Conservation (phyloP, 1,284 basidiomycete genomes). For the Apiotrichum mycotoxinovorans region DNA sequence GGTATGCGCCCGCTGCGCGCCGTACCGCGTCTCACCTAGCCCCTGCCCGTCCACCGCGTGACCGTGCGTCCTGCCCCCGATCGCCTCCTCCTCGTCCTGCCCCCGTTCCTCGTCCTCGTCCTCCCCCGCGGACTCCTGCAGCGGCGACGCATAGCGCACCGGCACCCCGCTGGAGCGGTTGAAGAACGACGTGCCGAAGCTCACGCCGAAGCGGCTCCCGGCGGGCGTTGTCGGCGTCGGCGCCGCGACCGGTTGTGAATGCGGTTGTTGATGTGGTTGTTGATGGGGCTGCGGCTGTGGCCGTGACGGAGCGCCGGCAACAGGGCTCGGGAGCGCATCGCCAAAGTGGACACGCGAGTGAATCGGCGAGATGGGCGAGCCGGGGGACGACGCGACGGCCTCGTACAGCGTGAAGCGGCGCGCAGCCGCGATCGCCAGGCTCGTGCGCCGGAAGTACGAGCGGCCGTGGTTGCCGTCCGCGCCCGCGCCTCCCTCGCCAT, state of each 20-base stretch:
- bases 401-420: conserved; percentile 17
- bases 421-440: conserved; percentile 23
- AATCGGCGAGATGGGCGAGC: not conserved
- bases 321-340: not conserved
- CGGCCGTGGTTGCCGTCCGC: not conserved
- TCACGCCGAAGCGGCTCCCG: not conserved
- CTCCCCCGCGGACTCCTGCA: not conserved
- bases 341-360: not conserved
- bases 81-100: not conserved
- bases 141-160: not conserved
- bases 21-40: no score
- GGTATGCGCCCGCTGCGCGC: no score
- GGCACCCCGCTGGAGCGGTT: not conserved
- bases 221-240: not conserved
- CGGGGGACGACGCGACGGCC: not conserved
- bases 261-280: no score
- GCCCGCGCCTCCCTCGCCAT: no score
- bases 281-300: no score
- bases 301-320: not conserved
- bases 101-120: not conserved
- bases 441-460: conserved; percentile 11
- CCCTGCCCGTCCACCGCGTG: not conserved
- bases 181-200: not conserved
- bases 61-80: not conserved
- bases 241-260: no score